Percentiles rank a stretch among this genome's conserved stretches.
Evolutionary conservation across 2,329 filamentous ascomycete genomes (phyloP).

Genomic region (Xylaria polymorpha): DNA sequence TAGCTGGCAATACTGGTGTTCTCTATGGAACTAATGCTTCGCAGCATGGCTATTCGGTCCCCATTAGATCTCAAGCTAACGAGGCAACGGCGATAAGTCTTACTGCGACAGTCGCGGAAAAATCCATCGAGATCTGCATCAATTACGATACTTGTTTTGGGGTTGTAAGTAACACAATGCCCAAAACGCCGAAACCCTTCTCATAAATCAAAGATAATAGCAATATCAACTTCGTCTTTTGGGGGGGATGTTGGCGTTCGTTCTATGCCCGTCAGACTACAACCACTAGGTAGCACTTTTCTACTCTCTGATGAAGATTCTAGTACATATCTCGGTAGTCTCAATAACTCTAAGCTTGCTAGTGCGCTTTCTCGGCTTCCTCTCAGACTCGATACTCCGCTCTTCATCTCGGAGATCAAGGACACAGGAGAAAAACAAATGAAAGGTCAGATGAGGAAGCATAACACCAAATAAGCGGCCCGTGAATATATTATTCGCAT

Average conservation of each 20-base stretch:
- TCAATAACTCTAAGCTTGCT: not conserved
- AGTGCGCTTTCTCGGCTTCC: not conserved
- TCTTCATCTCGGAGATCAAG: not conserved
- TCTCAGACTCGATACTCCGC: not conserved
- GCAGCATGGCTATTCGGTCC: too few relatives aligned
- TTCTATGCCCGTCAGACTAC: not conserved
- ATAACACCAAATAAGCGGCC: not conserved
- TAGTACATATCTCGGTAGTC: not conserved
- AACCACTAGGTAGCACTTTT: not conserved
- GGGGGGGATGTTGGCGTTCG: too few relatives aligned
- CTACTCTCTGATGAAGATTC: not conserved
- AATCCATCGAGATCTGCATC: too few relatives aligned
- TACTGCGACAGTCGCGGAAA: too few relatives aligned
- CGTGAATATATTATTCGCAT: not conserved
- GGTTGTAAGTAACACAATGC: too few relatives aligned
- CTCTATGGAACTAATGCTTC: too few relatives aligned
- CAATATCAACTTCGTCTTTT: not conserved
- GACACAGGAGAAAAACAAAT: not conserved
- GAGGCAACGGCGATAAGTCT: too few relatives aligned
- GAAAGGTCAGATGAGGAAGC: not conserved
- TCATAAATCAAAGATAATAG: not conserved
- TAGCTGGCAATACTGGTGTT: too few relatives aligned
- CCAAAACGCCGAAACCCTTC: too few relatives aligned
- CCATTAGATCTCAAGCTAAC: too few relatives aligned
- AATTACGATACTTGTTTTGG: too few relatives aligned